Base-by-base conservation (phyloP, 1,139 yeast species). In the Schizosaccharomyces versatilis region DNA sequence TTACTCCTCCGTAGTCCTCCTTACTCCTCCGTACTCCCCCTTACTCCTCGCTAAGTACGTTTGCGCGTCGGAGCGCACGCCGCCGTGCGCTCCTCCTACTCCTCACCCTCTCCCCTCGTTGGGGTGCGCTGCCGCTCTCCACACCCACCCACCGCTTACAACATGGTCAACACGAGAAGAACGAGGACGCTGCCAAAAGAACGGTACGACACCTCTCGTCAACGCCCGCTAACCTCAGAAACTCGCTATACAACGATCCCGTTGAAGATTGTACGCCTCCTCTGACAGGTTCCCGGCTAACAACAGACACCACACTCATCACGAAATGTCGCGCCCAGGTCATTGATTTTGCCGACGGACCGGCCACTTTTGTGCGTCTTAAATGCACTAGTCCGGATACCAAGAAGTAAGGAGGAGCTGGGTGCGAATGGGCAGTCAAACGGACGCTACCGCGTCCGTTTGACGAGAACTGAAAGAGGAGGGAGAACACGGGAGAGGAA, bases 361-460 rank as follows among this genome's bases (percentile, higher is more conserved):
- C 49, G 15, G 49, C 49, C 32, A 44, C 49, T 6, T 44, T 44
- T 44, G 49, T 44, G 19, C 49, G 49, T 44, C 49, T 44, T 38
- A 44, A 44, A 14, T 44, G 49, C 38, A 44, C 19, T 12, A 44
- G 32, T 24, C 49, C 49, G 12, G 38, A 24, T 9, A 19, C 49
- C 14, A 44, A 44, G n/a, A 15, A 10, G 49, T 44, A 44, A 44
- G 36, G 10, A 44, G 2, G 14, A 8, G 36, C 12, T 9, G 12
- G 12, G 3, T 6, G 41, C 2, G 14, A 14, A 2, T 2, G 12
- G 3, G 41, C 6, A 2, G 3, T 6, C 14, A 14, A 14, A 39
- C 12, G 14, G 14, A 39, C 14, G 14, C 41, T 39, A 24, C 32
- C 32, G 32, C 32, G 32, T 24, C 32, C 32, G 32, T 24, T 24